phyloP scores from a whole-genome alignment of 2,329 filamentous ascomycete genomes.

The Cyphellophora europaea region DNA sequence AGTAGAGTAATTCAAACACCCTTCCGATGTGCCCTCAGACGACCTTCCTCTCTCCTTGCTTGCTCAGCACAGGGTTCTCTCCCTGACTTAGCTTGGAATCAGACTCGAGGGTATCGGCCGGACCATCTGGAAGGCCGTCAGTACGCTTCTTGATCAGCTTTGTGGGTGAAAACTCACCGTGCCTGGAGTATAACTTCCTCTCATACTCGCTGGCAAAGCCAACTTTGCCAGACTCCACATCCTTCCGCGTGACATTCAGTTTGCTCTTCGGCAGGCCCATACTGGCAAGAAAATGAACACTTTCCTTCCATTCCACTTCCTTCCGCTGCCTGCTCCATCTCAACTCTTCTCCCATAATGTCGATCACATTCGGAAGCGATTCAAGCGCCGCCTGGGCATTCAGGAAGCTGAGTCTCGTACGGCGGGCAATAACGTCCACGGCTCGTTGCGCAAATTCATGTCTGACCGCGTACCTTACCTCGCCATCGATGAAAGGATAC shows the following conservation, averaged over 20 bases:
- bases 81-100: slow-evolving; percentile 33
- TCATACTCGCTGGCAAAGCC: slow-evolving; percentile 33
- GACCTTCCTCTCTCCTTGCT: background rate
- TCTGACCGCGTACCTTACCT: slow-evolving; percentile 76
- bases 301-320: slow-evolving; percentile 72
- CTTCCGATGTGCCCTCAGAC: background rate
- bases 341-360: slow-evolving; percentile 79
- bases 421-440: slow-evolving; percentile 75
- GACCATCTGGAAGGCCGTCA: slow-evolving; percentile 34
- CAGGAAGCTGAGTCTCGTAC: slow-evolving; percentile 78
- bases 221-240: slow-evolving; percentile 49
- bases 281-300: slow-evolving; percentile 46
- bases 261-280: slow-evolving; percentile 54
- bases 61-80: background rate
- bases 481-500: slow-evolving; percentile 87
- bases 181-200: slow-evolving; percentile 30
- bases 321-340: slow-evolving; percentile 66
- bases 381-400: slow-evolving; percentile 87
- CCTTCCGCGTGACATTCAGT: slow-evolving; percentile 44
- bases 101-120: slow-evolving; percentile 42
- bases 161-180: slow-evolving; percentile 24
- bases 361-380: slow-evolving; percentile 73
- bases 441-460: slow-evolving; percentile 90
- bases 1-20: no score
- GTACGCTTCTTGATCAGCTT: slow-evolving; percentile 2